Percentiles rank a stretch among this genome's conserved stretches.
phyloP scores from a whole-genome alignment of 2,329 filamentous ascomycete genomes.

The Fusarium citri region DNA sequence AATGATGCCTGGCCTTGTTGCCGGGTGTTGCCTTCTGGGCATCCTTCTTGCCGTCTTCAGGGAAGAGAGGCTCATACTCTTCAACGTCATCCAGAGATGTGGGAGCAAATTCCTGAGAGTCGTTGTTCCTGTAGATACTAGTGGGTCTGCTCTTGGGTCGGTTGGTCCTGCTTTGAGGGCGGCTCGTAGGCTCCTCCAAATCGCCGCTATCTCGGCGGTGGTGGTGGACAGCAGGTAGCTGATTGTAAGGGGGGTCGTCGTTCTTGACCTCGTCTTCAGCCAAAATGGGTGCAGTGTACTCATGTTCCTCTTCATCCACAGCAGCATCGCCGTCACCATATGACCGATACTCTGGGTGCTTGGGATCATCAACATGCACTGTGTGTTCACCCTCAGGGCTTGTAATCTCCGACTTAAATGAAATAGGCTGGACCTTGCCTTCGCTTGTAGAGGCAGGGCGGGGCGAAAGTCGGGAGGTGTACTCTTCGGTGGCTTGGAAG shows the following conservation, averaged over 20 bases:
- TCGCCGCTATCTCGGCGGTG: constrained; percentile 72
- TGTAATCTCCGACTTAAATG: constrained; percentile 49
- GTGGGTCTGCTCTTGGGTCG: constrained; percentile 59
- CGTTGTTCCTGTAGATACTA: constrained; percentile 68
- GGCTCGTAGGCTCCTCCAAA: constrained; percentile 68
- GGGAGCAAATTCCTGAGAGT: constrained; percentile 64
- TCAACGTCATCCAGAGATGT: constrained; percentile 88
- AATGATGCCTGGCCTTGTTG: constrained; percentile 72
- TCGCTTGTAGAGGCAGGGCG: constrained; percentile 57
- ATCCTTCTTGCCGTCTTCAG: constrained; percentile 75
- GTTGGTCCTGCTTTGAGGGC: constrained; percentile 64
- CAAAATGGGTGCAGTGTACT: constrained; percentile 82
- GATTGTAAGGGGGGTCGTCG: constrained; percentile 72
- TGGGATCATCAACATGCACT: constrained; percentile 80
- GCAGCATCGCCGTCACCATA: constrained; percentile 57
- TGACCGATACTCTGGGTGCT: constrained; percentile 53
- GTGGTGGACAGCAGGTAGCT: constrained; percentile 84
- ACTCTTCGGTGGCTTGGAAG: constrained; percentile 88
- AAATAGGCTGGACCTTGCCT: constrained; percentile 28
- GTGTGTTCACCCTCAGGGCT: constrained; percentile 63
- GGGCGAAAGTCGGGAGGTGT: constrained; percentile 79
- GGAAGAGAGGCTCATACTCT: constrained; percentile 95
- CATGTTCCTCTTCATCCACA: constrained; percentile 68
- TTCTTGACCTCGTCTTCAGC: constrained; percentile 89
- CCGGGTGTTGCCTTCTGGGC: constrained; percentile 53